Evolutionary conservation across 371 early-diverging fungal genomes (phyloP).

Genomic region (Mycotypha africana): DNA sequence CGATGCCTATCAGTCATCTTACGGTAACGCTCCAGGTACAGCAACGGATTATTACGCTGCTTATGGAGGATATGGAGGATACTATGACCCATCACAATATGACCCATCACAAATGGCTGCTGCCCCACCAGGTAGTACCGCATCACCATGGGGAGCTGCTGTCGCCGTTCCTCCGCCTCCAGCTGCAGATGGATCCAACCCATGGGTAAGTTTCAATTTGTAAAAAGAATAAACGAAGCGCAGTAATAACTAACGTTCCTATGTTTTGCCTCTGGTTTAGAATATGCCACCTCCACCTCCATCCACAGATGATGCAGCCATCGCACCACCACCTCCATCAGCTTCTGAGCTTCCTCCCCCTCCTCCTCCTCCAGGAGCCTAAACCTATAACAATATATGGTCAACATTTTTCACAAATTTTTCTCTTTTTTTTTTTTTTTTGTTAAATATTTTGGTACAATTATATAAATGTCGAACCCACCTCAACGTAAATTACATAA

Average conservation of each 20-base stretch:
- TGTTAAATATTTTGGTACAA: too few relatives aligned
- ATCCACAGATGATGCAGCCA: slow-evolving; percentile 17
- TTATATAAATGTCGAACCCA: too few relatives aligned
- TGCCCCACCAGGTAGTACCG: slow-evolving; percentile 21
- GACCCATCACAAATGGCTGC: too few relatives aligned
- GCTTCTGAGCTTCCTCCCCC: slow-evolving; percentile 18
- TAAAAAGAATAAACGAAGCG: too few relatives aligned
- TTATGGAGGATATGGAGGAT: slow-evolving; percentile 19
- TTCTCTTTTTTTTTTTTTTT: too few relatives aligned
- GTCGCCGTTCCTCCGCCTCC: slow-evolving; percentile 24
- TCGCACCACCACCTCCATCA: slow-evolving; percentile 37
- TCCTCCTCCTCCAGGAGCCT: slow-evolving; percentile 16
- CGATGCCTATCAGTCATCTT: too few relatives aligned
- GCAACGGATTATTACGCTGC: slow-evolving; percentile 18
- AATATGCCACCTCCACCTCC: slow-evolving; percentile 39
- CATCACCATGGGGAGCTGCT: slow-evolving; percentile 13
- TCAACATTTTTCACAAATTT: too few relatives aligned
- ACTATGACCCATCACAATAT: slow-evolving; percentile 23
- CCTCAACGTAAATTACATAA: too few relatives aligned
- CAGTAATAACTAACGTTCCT: too few relatives aligned
- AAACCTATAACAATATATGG: too few relatives aligned
- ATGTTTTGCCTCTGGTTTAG: too few relatives aligned
- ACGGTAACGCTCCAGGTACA: slow-evolving; percentile 12
- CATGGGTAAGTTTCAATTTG: slow-evolving; percentile 7
- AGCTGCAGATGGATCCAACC: slow-evolving; percentile 4